A percentile compares a stretch with the other conserved stretches of the same genome.
phyloP scores from a whole-genome alignment of 148 eudicot genomes.

The Arbutus unedo region DNA sequence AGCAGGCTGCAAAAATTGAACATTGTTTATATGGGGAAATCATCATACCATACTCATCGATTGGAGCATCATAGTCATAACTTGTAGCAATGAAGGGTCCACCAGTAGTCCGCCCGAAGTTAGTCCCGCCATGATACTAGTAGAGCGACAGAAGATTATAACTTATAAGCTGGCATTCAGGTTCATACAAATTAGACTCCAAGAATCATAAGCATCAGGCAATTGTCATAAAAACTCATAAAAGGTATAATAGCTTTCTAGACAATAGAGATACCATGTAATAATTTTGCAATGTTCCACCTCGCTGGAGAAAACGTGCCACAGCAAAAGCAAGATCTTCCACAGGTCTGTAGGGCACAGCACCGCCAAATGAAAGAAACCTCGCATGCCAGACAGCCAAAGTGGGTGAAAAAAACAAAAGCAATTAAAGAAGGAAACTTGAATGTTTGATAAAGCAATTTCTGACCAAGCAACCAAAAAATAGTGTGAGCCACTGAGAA shows the following conservation, averaged over 20 bases:
- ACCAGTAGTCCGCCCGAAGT: conserved; percentile 76
- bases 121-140: conserved; percentile 97
- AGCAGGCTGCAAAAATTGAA: background rate
- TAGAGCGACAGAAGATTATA: background rate
- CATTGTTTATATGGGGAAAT: background rate
- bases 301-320: conserved; percentile 84
- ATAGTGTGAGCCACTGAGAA: conserved; percentile 1
- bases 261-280: conserved; percentile 60
- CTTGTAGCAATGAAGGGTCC: conserved; percentile 87
- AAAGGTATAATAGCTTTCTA: background rate
- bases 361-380: conserved; percentile 67
- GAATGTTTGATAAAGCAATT: background rate
- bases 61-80: conserved; percentile 97
- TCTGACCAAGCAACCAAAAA: conserved; percentile 7
- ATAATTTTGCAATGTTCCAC: conserved; percentile 93
- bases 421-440: background rate
- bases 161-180: background rate
- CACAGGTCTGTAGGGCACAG: conserved; percentile 75
- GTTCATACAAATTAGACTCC: background rate
- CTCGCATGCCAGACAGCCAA: conserved; percentile 29
- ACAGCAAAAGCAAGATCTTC: conserved; percentile 94
- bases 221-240: background rate
- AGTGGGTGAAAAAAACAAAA: background rate
- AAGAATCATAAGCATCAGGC: background rate
- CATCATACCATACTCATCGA: conserved; percentile 87